Base-by-base conservation (phyloP, 2,329 filamentous ascomycete genomes). In the Hypoxylon sp. region DNA sequence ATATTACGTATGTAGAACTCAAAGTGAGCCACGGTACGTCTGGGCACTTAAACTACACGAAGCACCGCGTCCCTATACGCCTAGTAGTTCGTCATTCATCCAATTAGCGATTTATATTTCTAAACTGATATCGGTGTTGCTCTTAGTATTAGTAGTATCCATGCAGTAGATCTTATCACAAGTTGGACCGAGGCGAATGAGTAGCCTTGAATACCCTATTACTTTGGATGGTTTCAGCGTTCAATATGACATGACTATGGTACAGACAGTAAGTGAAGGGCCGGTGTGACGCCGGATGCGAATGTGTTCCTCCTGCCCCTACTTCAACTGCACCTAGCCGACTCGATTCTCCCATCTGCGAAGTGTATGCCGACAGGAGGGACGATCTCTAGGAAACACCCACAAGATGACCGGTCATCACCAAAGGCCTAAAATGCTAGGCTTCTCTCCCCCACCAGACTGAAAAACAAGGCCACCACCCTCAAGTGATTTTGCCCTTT, bases 161-260 rank as follows among this genome's bases (percentile, higher is more conserved):
- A 46, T 23, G 3, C 10, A 32, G 32, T 17, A 17, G 17, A 43
- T 17, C 36, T 30, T 21, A 36, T 46, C 52, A 62, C 52, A 3
- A 53, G 25, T 1, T 13, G 43, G 19, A 45, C 13, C n/a, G 28
- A 43, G 23, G 45, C 13, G 50, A 55, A 11, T 10, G 13, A 55
- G 23, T 19, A 56, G 32, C 17, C 46, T 43, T 43, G 21, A 11
- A 65, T 46, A 52, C 41, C 53, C 21, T 61, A 59, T 63, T 65
- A 49, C 41, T 71, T 72, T 72, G 52, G 62, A 73, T 74, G 64
- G 69, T 71, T 71, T 75, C 65, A 72, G 69, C 74, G 75, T 76
- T 75, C 70, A 70, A 71, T 74, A 73, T 74, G 70, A 75, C 68
- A 75, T 75, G 73, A 74, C 71, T 75, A 76, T 76, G 71, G 69